These are phyloP conservation scores for Suillus subaureus DNA, from an alignment of 768 basidiomycete genomes.

Conservation along the genomic window DNA sequence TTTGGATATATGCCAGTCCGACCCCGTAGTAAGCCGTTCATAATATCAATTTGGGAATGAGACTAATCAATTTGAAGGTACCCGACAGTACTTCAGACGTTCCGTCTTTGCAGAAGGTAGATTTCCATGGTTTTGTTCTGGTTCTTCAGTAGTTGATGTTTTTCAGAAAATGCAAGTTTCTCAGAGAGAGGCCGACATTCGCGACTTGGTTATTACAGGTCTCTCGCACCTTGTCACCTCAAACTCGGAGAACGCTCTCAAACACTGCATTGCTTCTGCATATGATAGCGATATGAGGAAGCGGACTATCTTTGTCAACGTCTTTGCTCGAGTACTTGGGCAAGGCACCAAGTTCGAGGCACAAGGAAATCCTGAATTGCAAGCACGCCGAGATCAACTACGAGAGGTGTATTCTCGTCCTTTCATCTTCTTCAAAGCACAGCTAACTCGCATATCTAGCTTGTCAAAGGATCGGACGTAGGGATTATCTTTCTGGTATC, in stretches of 20 bases:
- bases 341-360: constrained; percentile 80
- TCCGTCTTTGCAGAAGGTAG: constrained; percentile 49
- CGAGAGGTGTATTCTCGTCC: constrained; percentile 52
- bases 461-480: constrained; percentile 77
- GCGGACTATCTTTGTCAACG: constrained; percentile 80
- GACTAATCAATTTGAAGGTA: constrained; percentile 31
- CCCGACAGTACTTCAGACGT: constrained; percentile 54
- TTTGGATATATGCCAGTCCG: constrained; percentile 54
- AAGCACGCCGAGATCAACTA: constrained; percentile 52
- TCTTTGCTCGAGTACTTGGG: constrained; percentile 79
- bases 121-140: not conserved
- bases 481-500: constrained; percentile 24
- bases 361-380: constrained; percentile 50
- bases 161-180: constrained; percentile 45
- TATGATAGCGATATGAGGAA: constrained; percentile 72
- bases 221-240: constrained; percentile 80
- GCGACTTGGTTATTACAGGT: constrained; percentile 77
- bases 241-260: constrained; percentile 87
- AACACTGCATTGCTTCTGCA: constrained; percentile 80
- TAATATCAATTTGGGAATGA: constrained; percentile 1
- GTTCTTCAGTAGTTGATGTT: constrained; percentile 11
- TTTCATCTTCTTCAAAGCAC: constrained; percentile 10
- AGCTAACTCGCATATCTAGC: constrained; percentile 38
- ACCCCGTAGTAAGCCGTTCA: constrained; percentile 41
- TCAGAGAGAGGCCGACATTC: constrained; percentile 61